phyloP scores from a whole-genome alignment of 1,284 basidiomycete species.

The Rugosomyces carneus region DNA sequence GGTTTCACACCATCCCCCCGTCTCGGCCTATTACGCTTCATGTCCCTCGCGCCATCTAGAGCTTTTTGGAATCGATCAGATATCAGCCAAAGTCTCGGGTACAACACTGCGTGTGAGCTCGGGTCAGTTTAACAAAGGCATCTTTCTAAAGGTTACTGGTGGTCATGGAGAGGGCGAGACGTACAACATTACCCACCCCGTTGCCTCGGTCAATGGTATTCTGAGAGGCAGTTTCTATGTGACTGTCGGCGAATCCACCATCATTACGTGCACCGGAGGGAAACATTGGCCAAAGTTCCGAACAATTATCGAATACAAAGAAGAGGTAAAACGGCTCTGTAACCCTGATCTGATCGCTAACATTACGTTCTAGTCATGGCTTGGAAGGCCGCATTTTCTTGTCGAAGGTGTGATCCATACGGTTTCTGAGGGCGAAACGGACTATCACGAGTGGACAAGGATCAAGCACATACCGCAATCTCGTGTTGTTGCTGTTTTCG shows the following conservation, averaged over 20 bases:
- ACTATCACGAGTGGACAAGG: slow-evolving; percentile 77
- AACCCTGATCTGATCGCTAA: neutral
- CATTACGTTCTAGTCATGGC: slow-evolving; percentile 65
- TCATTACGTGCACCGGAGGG: slow-evolving; percentile 78
- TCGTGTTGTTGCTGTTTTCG: slow-evolving; percentile 75
- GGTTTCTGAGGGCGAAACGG: slow-evolving; percentile 56
- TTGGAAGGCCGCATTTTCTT: slow-evolving; percentile 83
- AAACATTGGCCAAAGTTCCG: slow-evolving; percentile 60
- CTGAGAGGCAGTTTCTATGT: slow-evolving; percentile 88
- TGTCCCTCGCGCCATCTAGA: slow-evolving; percentile 74
- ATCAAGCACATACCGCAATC: slow-evolving; percentile 86
- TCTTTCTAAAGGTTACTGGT: slow-evolving; percentile 74
- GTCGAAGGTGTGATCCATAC: slow-evolving; percentile 89
- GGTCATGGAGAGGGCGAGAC: slow-evolving; percentile 77
- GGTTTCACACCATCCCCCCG: slow-evolving; percentile 94
- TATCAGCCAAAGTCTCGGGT: slow-evolving; percentile 84
- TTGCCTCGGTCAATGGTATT: slow-evolving; percentile 88
- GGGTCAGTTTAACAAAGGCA: slow-evolving; percentile 82
- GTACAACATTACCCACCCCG: slow-evolving; percentile 88
- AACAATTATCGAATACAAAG: slow-evolving; percentile 90
- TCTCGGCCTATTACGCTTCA: slow-evolving; percentile 82
- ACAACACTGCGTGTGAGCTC: slow-evolving; percentile 80
- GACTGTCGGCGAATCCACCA: slow-evolving; percentile 75
- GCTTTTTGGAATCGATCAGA: slow-evolving; percentile 83
- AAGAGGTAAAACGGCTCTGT: slow-evolving; percentile 61